Conservation (phyloP, 2,329 filamentous ascomycete genomes). For the Exophiala aquamarina region DNA sequence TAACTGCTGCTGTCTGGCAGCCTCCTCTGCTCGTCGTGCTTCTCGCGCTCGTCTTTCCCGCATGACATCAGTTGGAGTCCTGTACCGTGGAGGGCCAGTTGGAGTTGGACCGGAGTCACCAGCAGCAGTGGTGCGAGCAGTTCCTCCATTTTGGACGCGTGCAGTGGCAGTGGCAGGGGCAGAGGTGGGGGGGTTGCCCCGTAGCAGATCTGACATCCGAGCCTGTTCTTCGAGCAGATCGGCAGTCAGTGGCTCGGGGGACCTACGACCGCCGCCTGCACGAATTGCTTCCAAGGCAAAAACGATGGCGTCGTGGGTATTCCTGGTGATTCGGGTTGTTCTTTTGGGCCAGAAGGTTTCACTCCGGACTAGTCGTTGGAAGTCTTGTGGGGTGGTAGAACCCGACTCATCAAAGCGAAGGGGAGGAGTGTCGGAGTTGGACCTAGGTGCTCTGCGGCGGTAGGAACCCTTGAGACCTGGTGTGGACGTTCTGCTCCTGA, state of each 20-base stretch:
- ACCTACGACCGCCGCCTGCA: constrained; percentile 26
- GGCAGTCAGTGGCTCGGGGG: constrained; percentile 72
- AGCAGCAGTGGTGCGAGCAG: constrained; percentile 45
- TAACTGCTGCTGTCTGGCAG: constrained; percentile 51
- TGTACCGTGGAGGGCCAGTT: constrained; percentile 61
- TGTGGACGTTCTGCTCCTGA: constrained; percentile 14
- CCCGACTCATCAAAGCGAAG: constrained; percentile 23
- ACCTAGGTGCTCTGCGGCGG: constrained; percentile 29
- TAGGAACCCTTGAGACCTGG: constrained; percentile 16
- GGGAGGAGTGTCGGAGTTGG: constrained; percentile 18
- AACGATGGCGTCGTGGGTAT: constrained; percentile 85
- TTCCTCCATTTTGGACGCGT: constrained; percentile 57
- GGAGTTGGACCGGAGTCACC: constrained; percentile 47
- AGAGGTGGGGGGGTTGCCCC: constrained; percentile 50
- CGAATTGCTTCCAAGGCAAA: constrained; percentile 87
- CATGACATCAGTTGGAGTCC: constrained; percentile 90
- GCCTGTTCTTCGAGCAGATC: constrained; percentile 86
- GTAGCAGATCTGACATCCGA: constrained; percentile 82
- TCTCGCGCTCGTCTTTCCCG: constrained; percentile 78
- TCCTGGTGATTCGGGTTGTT: constrained; percentile 68
- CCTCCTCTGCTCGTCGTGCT: constrained; percentile 66
- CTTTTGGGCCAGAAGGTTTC: constrained; percentile 54
- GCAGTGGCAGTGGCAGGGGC: constrained; percentile 55
- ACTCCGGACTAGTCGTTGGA: constrained; percentile 35
- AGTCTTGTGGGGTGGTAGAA: constrained; percentile 33